Conservation (phyloP, 495 filamentous ascomycete genomes). For the Lasiosphaeriaceae sp. region DNA sequence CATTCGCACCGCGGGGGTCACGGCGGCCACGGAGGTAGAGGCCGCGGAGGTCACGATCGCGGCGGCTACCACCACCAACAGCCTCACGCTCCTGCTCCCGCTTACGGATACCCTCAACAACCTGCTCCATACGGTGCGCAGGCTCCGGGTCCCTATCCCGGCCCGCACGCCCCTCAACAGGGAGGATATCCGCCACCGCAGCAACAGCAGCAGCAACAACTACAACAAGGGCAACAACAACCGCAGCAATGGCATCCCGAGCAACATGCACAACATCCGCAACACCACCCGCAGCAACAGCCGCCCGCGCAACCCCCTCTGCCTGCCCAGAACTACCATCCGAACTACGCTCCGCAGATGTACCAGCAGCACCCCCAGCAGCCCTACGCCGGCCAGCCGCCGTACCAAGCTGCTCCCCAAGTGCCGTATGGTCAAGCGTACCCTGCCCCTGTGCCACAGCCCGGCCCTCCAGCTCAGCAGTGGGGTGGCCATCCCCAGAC, state of each 20-base stretch:
- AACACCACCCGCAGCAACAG: conserved; percentile 20
- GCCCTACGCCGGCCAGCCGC: conserved; percentile 21
- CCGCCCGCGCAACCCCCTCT: conserved; percentile 29
- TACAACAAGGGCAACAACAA: conserved; percentile 18
- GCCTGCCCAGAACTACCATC: conserved; percentile 45
- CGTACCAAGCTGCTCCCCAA: conserved; percentile 21
- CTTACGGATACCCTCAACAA: conserved; percentile 25
- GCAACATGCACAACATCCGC: conserved; percentile 23
- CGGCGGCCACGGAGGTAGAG: conserved; percentile 30
- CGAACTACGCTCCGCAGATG: conserved; percentile 49
- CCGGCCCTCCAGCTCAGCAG: conserved; percentile 33
- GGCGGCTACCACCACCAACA: conserved; percentile 31
- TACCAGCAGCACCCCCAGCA: conserved; percentile 29
- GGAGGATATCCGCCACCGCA: conserved; percentile 17
- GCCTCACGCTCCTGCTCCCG: conserved; percentile 2
- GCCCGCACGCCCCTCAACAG: conserved; percentile 21
- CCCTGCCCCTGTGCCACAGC: conserved; percentile 27
- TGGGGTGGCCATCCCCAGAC: conserved; percentile 35
- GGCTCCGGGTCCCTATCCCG: conserved; percentile 15
- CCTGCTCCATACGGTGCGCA: conserved; percentile 22
- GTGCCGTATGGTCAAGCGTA: conserved; percentile 33
- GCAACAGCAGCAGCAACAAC: conserved; percentile 26
- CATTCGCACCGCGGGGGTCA: conserved; percentile 29
- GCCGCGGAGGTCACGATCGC: conserved; percentile 32
- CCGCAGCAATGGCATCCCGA: conserved; percentile 23